phyloP scores from a whole-genome alignment of 78 protist genomes.

The Diacronema lutheri region DNA sequence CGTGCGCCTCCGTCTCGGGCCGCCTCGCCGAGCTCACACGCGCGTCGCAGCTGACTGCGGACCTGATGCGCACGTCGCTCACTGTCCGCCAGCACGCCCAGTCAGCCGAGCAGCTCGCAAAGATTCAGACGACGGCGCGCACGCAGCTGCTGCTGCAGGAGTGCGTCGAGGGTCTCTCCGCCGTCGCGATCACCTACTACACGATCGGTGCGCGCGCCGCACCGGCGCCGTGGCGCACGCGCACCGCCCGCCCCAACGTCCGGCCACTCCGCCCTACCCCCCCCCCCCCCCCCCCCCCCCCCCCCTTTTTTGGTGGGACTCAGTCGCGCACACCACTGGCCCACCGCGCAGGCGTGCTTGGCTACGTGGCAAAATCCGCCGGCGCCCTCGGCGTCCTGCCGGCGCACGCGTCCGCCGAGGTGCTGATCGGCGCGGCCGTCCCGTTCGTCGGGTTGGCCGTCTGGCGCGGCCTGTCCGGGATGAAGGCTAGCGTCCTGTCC shows the following conservation, averaged over 20 bases:
- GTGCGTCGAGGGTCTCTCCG: slow-evolving; percentile 14
- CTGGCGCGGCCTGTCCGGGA: not conserved
- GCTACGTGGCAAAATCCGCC: too few relatives aligned
- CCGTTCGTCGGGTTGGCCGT: not conserved
- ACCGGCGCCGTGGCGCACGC: too few relatives aligned
- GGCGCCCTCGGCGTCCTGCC: too few relatives aligned
- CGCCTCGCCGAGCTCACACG: not conserved
- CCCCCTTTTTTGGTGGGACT: too few relatives aligned
- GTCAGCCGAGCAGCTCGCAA: not conserved
- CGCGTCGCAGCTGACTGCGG: not conserved
- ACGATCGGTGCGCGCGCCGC: not conserved
- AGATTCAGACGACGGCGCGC: not conserved
- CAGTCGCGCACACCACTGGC: too few relatives aligned
- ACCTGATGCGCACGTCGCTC: not conserved
- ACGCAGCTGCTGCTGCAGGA: slow-evolving; percentile 25
- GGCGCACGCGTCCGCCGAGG: not conserved
- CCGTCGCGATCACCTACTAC: slow-evolving; percentile 14
- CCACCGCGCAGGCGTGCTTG: too few relatives aligned
- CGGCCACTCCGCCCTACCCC: too few relatives aligned
- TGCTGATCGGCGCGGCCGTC: not conserved
- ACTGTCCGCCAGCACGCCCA: slow-evolving; percentile 1
- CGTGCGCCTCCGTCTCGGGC: not conserved
- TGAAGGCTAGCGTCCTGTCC: not conserved
- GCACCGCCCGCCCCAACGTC: too few relatives aligned
- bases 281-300: too few relatives aligned